These are phyloP conservation scores for Populus hybrid DNA, from an alignment of 441 rosid genomes.

Conservation along the genomic window DNA sequence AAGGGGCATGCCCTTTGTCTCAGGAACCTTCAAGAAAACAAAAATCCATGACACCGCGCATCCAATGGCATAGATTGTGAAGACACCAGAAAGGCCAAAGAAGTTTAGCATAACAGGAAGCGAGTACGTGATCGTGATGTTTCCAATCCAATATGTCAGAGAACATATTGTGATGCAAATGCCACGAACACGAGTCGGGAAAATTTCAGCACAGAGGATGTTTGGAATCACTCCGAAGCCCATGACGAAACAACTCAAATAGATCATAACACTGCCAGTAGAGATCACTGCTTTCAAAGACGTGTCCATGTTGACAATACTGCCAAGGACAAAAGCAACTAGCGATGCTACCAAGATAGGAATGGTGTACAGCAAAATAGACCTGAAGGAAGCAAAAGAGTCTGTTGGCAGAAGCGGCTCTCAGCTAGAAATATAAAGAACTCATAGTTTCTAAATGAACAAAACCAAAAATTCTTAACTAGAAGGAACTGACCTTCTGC, in stretches of 20 bases:
- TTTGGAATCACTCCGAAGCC: constrained; percentile 93
- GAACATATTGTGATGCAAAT: constrained; percentile 72
- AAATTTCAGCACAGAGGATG: constrained; percentile 90
- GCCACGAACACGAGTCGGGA: constrained; percentile 82
- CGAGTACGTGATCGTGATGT: constrained; percentile 75
- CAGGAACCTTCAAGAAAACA: constrained; percentile 81
- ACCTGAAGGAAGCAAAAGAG: constrained; percentile 40
- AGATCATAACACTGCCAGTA: constrained; percentile 61
- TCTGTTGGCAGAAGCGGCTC: not conserved
- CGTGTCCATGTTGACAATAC: constrained; percentile 41
- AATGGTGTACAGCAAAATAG: constrained; percentile 66
- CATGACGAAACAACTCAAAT: constrained; percentile 88
- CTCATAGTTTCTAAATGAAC: not conserved
- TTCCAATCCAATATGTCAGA: constrained; percentile 58
- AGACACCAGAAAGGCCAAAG: constrained; percentile 80
- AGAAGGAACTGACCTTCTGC: constrained; percentile 64
- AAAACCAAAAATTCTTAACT: not conserved
- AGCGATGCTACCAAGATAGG: constrained; percentile 70
- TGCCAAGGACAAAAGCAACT: constrained; percentile 50
- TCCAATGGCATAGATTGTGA: constrained; percentile 55
- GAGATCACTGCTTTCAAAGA: constrained; percentile 67
- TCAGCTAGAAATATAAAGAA: not conserved
- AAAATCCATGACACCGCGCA: constrained; percentile 67
- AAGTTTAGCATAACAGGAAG: constrained; percentile 69
- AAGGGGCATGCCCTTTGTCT: constrained; percentile 98